These are phyloP conservation scores for Viridothelium virens DNA, from an alignment of 495 filamentous ascomycete genomes.

Conservation along the genomic window DNA sequence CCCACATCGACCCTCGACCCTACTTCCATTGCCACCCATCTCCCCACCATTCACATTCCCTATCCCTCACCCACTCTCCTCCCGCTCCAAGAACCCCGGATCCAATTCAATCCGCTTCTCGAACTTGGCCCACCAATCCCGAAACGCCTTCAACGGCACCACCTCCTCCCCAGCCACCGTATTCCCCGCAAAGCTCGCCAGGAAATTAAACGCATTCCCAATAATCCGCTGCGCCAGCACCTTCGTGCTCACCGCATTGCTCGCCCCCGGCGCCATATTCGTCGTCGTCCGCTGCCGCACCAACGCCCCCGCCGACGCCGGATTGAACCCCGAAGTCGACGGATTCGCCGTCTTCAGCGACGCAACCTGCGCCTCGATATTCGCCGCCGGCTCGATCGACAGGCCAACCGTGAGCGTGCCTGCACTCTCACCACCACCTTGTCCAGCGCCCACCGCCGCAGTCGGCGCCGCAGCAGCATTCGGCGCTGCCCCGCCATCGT, in stretches of 20 bases:
- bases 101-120: slow-evolving; percentile 79
- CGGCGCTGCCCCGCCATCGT: slow-evolving; percentile 20
- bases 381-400: slow-evolving; percentile 65
- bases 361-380: slow-evolving; percentile 60
- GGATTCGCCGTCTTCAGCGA: slow-evolving; percentile 43
- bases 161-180: slow-evolving; percentile 59
- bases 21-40: background rate
- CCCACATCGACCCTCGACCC: no score
- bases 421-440: background rate
- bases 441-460: slow-evolving; percentile 7
- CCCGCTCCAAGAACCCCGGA: slow-evolving; percentile 82
- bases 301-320: slow-evolving; percentile 31
- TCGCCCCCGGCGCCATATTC: background rate
- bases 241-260: slow-evolving; percentile 49
- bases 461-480: slow-evolving; percentile 10
- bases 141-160: slow-evolving; percentile 81
- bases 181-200: slow-evolving; percentile 68
- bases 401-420: slow-evolving; percentile 66
- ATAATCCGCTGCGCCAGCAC: slow-evolving; percentile 87
- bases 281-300: slow-evolving; percentile 27
- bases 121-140: slow-evolving; percentile 97
- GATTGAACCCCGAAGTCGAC: slow-evolving; percentile 4
- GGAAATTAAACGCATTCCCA: slow-evolving; percentile 93
- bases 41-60: background rate
- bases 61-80: slow-evolving; percentile 46